Evolutionary conservation across 257 asterid genomes (phyloP).

Genomic region (Solanum etuberosum): DNA sequence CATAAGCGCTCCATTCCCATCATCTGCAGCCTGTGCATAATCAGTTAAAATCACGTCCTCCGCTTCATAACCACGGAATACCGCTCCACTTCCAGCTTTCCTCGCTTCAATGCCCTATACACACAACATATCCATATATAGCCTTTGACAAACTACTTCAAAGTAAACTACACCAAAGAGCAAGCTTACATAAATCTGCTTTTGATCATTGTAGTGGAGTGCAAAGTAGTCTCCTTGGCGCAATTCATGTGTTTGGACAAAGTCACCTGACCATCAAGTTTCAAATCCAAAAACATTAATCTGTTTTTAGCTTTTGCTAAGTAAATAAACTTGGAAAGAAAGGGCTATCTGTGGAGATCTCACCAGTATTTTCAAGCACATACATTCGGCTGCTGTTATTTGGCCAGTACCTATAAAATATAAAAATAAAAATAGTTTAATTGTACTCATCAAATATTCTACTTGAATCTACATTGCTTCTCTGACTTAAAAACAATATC

Average conservation of each 20-base stretch:
- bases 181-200: conserved; percentile 14
- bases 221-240: conserved; percentile 24
- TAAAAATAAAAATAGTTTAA: background rate
- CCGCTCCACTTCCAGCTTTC: conserved; percentile 5
- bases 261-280: conserved; percentile 16
- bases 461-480: background rate
- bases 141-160: background rate
- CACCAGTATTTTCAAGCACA: conserved; percentile 43
- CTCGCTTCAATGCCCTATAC: conserved; percentile 31
- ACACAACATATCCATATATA: background rate
- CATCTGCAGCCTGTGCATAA: conserved; percentile 2
- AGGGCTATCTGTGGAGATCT: background rate
- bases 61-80: conserved; percentile 3
- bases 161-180: background rate
- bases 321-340: background rate
- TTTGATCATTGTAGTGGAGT: conserved; percentile 21
- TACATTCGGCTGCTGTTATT: conserved; percentile 46
- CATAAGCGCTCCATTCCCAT: background rate
- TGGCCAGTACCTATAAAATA: conserved; percentile 34
- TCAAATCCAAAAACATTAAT: background rate
- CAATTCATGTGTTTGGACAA: conserved; percentile 20
- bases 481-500: background rate
- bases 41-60: conserved; percentile 6
- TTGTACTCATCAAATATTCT: background rate
- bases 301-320: background rate